phyloP scores from a whole-genome alignment of 2,329 filamentous ascomycete species.

The Diaporthe ampelina region DNA sequence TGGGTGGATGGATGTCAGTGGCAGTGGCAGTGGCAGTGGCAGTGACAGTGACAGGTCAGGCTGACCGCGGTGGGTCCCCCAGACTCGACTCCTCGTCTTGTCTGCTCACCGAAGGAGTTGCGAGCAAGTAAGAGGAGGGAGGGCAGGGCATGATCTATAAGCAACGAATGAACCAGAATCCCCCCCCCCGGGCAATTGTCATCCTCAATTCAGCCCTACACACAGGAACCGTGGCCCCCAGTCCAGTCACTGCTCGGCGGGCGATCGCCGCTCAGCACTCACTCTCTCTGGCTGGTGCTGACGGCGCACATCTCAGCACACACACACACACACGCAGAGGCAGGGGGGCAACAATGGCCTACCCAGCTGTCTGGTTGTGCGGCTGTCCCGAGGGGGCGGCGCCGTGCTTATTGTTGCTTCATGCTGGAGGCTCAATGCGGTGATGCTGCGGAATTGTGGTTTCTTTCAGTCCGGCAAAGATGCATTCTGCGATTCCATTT shows the following conservation, averaged over 20 bases:
- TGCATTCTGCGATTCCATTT: neutral
- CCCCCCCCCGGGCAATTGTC: neutral
- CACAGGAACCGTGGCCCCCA: conserved; percentile 30
- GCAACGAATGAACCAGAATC: too few relatives aligned
- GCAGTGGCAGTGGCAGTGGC: too few relatives aligned
- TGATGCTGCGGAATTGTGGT: neutral
- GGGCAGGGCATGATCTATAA: neutral
- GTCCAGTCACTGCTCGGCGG: neutral
- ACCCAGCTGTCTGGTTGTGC: conserved; percentile 16
- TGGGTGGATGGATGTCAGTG: neutral
- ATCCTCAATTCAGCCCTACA: conserved; percentile 39
- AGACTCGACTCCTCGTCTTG: too few relatives aligned
- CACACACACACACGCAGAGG: neutral
- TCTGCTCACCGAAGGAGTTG: neutral
- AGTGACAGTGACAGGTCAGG: neutral
- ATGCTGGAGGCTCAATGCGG: conserved; percentile 3
- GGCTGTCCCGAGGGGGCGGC: conserved; percentile 19
- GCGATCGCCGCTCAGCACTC: conserved; percentile 30
- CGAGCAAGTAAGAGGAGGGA: neutral
- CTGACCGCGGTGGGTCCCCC: conserved; percentile 6
- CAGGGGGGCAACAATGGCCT: neutral
- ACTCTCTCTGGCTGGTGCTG: conserved; percentile 12
- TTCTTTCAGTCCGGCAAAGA: too few relatives aligned
- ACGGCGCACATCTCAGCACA: conserved; percentile 32
- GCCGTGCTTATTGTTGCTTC: neutral